phyloP scores from a whole-genome alignment of 2,329 filamentous ascomycete species.

The Xylariaceae sp. region DNA sequence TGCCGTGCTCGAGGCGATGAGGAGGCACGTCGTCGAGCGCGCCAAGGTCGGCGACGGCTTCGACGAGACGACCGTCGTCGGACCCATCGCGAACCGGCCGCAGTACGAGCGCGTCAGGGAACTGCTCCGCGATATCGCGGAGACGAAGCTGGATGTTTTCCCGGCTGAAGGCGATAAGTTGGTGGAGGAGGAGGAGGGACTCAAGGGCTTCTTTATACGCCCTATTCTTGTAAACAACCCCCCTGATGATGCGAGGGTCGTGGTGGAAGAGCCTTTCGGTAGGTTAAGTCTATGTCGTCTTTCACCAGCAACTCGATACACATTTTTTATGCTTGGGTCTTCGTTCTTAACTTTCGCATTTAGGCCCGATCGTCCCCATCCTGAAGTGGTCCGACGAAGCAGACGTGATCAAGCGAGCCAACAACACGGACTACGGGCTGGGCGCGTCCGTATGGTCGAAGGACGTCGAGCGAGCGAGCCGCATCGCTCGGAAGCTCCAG shows the following conservation, averaged over 20 bases:
- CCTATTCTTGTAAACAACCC: slow-evolving; percentile 24
- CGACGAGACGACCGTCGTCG: slow-evolving; percentile 10
- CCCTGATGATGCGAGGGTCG: slow-evolving; percentile 20
- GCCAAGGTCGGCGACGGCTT: slow-evolving; percentile 12
- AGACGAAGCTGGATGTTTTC: too few species aligned
- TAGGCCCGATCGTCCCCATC: slow-evolving; percentile 39
- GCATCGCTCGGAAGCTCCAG: slow-evolving; percentile 42
- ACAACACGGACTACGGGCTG: slow-evolving; percentile 45
- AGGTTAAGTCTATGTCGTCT: too few species aligned
- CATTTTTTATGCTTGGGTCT: too few species aligned
- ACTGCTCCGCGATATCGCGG: slow-evolving; percentile 22
- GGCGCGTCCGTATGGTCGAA: slow-evolving; percentile 49
- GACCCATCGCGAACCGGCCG: slow-evolving; percentile 21
- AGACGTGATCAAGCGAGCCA: slow-evolving; percentile 41
- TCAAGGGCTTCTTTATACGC: slow-evolving; percentile 18
- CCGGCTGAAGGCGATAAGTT: slow-evolving; percentile 5
- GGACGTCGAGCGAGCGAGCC: slow-evolving; percentile 40
- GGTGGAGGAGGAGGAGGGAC: background rate
- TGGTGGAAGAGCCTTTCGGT: slow-evolving; percentile 25
- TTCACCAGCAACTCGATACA: too few species aligned
- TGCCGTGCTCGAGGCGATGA: slow-evolving; percentile 39
- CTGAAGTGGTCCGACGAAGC: slow-evolving; percentile 39
- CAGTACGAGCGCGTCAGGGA: too few species aligned
- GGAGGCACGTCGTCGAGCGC: slow-evolving; percentile 28
- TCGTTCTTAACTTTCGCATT: too few species aligned